Evolutionary conservation across 495 filamentous ascomycete species (phyloP), one percentile per base, ranked within the genome.

Genomic region (Xylaria sp.): DNA sequence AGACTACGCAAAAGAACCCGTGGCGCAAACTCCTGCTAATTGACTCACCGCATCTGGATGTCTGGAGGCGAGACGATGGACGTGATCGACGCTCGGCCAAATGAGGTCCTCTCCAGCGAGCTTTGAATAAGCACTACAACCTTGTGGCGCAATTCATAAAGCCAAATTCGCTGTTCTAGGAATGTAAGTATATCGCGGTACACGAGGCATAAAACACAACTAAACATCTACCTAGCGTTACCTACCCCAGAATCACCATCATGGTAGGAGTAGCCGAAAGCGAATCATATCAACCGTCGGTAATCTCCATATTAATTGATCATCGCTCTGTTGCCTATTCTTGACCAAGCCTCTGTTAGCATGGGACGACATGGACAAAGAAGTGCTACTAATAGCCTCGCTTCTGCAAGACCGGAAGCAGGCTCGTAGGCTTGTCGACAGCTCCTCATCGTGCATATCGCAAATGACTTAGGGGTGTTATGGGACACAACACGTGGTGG

Each of bases 391-490:
- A 37, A 35, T 35, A n/a, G 5, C 19, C 59, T 29, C 37, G 35
- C 11, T 29, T 29, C 3, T 26, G n/a, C 59, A 62, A 15, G 43
- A 17, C 12, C n/a, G n/a, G n/a, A n/a, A n/a, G n/a, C n/a, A n/a
- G n/a, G n/a, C n/a, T n/a, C n/a, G n/a, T n/a, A n/a, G n/a, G n/a
- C n/a, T n/a, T n/a, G n/a, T 9, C 31, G 19, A 37, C 46, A 66
- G 33, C 5, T 6, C 44, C 9, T 6, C 29, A 31, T n/a, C n/a
- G 11, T 65, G 29, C 17, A 50, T 35, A 35, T 35, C 9, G 26
- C 62, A 61, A 61, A 41, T 61, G 58, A 41, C 1, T 66, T 33
- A 55, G 33, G 63, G 63, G 63, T 44, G 19, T 37, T 8, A 24
- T 15, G 4, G 3, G 21, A 24, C 63, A 43, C 17, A 26, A 43